Percentiles rank a stretch among this genome's conserved stretches.
Evolutionary conservation across 2,329 filamentous ascomycete genomes (phyloP).

Genomic region (Cladophialophora yegresii): DNA sequence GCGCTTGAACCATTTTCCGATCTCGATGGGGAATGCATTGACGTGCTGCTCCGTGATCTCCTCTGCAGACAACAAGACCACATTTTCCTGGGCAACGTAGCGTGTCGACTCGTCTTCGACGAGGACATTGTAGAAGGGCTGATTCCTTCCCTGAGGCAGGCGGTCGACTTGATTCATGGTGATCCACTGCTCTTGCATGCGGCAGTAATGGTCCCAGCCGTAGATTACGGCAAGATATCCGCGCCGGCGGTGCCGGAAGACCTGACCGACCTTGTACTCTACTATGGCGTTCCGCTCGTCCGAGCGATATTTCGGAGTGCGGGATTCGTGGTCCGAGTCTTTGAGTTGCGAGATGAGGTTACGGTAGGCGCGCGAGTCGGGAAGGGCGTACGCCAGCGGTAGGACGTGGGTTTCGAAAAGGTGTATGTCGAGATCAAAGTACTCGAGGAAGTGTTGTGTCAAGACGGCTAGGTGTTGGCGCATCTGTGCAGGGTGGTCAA

Average conservation of each 20-base stretch:
- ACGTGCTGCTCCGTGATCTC: conserved; percentile 55
- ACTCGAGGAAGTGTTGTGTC: conserved; percentile 63
- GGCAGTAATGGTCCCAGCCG: conserved; percentile 74
- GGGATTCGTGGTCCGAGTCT: conserved; percentile 54
- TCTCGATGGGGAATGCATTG: conserved; percentile 42
- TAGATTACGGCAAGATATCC: conserved; percentile 78
- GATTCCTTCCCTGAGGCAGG: conserved; percentile 60
- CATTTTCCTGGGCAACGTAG: conserved; percentile 80
- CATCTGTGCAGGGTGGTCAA: conserved; percentile 53
- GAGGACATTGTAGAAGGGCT: conserved; percentile 85
- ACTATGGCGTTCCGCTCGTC: conserved; percentile 46
- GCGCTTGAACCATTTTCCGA: conserved; percentile 84
- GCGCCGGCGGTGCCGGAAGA: conserved; percentile 82
- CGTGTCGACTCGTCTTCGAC: conserved; percentile 68
- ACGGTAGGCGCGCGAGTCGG: conserved; percentile 55
- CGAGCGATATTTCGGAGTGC: conserved; percentile 32
- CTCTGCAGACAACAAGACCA: conserved; percentile 60
- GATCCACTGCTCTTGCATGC: conserved; percentile 64
- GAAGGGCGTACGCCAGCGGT: conserved; percentile 58
- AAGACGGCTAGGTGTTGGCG: conserved; percentile 66
- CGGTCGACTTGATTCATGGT: conserved; percentile 64
- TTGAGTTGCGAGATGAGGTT: conserved; percentile 57
- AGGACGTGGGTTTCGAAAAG: conserved; percentile 69
- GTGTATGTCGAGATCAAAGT: conserved; percentile 71
- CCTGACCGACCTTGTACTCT: conserved; percentile 72